Conservation (phyloP, 805 yeast genomes). For the Saccharomycopsis capsularis region DNA sequence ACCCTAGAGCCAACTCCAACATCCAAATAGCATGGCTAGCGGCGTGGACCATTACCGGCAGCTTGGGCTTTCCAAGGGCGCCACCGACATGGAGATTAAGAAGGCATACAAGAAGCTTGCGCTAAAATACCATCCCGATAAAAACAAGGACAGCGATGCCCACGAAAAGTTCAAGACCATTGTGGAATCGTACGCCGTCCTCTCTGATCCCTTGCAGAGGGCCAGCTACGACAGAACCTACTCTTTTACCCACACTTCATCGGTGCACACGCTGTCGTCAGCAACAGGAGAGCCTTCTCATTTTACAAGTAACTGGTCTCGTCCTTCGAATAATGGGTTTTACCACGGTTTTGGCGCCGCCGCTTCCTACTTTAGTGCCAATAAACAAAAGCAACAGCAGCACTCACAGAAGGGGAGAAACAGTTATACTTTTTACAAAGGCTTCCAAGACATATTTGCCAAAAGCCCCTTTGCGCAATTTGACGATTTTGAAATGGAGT, state of each 20-base stretch:
- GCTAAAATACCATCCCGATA: constrained; percentile 72
- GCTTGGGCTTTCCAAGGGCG: constrained; percentile 35
- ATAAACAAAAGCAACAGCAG: background rate
- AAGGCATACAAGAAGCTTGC: constrained; percentile 77
- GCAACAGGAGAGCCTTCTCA: background rate
- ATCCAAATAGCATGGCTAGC: too few species aligned
- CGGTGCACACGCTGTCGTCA: background rate
- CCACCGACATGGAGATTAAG: constrained; percentile 42
- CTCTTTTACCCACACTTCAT: background rate
- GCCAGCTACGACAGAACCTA: constrained; percentile 13
- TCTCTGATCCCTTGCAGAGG: constrained; percentile 17
- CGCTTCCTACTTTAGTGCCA: background rate
- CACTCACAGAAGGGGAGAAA: background rate
- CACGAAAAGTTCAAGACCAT: constrained; percentile 22
- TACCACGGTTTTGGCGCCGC: background rate
- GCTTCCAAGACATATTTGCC: background rate
- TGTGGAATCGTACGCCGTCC: constrained; percentile 16
- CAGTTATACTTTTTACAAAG: background rate
- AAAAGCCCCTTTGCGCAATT: background rate
- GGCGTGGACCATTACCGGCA: constrained; percentile 52
- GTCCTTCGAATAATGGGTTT: background rate
- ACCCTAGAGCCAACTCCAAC: too few species aligned
- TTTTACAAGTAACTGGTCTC: background rate
- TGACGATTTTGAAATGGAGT: background rate
- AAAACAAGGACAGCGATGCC: constrained; percentile 43